A percentile compares a stretch with the other conserved stretches of the same genome.
phyloP scores from a whole-genome alignment of 164 flowering plant species.

The Macadamia tetraphylla region DNA sequence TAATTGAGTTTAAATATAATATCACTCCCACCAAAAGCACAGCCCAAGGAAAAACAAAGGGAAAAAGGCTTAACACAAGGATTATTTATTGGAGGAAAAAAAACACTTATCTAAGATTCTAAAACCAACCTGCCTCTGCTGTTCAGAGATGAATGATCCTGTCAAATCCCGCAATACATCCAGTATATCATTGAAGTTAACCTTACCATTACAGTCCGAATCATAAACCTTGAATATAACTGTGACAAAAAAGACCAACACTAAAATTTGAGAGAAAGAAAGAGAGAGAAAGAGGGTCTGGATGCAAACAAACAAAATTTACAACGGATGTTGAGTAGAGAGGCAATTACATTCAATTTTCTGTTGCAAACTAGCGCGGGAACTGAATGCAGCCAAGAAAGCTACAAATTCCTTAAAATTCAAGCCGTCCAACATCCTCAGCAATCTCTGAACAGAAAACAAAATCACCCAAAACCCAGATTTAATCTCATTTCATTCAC shows the following conservation, averaged over 20 bases:
- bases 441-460: constrained; percentile 27
- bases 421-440: constrained; percentile 42
- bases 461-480: background rate
- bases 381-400: constrained; percentile 44
- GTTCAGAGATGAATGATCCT: constrained; percentile 43
- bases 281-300: background rate
- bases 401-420: constrained; percentile 56
- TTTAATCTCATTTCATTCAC: background rate
- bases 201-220: constrained; percentile 48
- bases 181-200: constrained; percentile 38
- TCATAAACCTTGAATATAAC: constrained; percentile 47
- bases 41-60: background rate
- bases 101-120: no score
- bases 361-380: constrained; percentile 36
- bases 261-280: background rate
- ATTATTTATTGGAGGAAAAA: background rate
- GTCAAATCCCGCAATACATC: constrained; percentile 46
- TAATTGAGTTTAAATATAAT: no score
- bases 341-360: constrained; percentile 37
- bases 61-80: no score
- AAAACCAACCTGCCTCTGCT: constrained; percentile 32
- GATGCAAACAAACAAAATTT: background rate
- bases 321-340: background rate
- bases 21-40: no score
- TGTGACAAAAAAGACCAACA: no score